Base-by-base conservation (phyloP, 768 basidiomycete species). In the Porpolomopsis calyptriformis region DNA sequence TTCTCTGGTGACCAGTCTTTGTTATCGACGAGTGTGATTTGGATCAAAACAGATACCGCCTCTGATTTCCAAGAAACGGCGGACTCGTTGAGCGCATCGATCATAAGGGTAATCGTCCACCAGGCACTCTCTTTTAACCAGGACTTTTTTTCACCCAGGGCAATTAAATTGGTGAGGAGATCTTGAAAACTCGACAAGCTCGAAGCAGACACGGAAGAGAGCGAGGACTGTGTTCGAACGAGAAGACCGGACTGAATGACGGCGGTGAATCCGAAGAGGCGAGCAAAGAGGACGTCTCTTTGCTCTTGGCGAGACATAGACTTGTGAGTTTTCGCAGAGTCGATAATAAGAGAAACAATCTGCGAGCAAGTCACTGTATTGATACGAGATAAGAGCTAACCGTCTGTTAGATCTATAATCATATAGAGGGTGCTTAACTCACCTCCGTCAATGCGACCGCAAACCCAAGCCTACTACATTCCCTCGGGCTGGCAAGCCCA, bases 401-500 rank as follows among this genome's bases (percentile, higher is more conserved):
- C n/a, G 46, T 14, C 33, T 41, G n/a, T 49, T 51, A 9, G 49
- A 49, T 45, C 12, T 46, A 42, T 34, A 42, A 27, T 26, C n/a
- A 34, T 35, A 53, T 43, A 40, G 38, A 25, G 14, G 47, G 47
- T 19, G 11, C 35, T 20, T 26, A 20, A 45, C 58, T 77, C 54
- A 94, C 93, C 73, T 96, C 93, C 0, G 94, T 91, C 53, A 99
- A 68, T 25, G 92, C 91, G 36, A 99, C 94, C 7, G 92, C 90
- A 60, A 97, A 99, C 14, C 94, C 94, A 29, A 97, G 68, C 53
- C 94, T 68, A 62, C 91, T 94, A 61, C 88, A 89, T 60, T 99
- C 93, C 55, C 92, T 72, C 1, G 91, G 85, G 61, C 89, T 93
- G 0, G 86, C 89, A 24, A 99, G 70, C 10, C 94, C 94, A 34